A percentile compares a stretch with the other conserved stretches of the same genome.
phyloP scores from a whole-genome alignment of 2,329 filamentous ascomycete species.

The Thielaviopsis musarum region DNA sequence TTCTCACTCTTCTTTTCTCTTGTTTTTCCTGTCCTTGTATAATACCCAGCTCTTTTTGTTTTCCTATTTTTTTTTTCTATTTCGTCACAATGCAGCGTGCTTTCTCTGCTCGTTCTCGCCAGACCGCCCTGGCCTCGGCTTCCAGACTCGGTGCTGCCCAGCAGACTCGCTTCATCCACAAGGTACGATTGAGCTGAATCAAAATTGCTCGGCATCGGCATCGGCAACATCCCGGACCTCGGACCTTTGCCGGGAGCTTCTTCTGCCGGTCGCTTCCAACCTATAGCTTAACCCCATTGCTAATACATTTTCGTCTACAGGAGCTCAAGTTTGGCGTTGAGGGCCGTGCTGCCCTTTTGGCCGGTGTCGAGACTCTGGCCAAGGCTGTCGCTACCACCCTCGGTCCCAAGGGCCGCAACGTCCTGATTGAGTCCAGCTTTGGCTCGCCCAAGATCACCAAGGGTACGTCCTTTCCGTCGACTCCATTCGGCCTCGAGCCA shows the following conservation, averaged over 20 bases:
- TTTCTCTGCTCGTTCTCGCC: constrained; percentile 63
- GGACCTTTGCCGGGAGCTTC: neutral
- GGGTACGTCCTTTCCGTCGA: constrained; percentile 38
- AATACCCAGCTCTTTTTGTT: constrained; percentile 7
- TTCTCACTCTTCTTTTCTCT: constrained; percentile 12
- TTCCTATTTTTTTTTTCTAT: constrained; percentile 17
- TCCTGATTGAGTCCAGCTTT: constrained; percentile 95
- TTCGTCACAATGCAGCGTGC: constrained; percentile 77
- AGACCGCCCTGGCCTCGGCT: constrained; percentile 60
- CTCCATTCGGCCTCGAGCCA: neutral
- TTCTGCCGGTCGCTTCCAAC: neutral
- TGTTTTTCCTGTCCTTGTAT: constrained; percentile 16
- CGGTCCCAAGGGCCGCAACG: constrained; percentile 95
- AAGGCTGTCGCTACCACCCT: constrained; percentile 92
- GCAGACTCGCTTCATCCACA: constrained; percentile 93
- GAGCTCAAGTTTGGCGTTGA: constrained; percentile 98
- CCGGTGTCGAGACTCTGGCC: constrained; percentile 91
- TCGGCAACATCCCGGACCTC: neutral
- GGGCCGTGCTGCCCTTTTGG: constrained; percentile 70
- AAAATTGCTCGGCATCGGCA: neutral
- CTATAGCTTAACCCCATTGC: neutral
- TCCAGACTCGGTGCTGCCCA: constrained; percentile 51
- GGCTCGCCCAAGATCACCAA: constrained; percentile 99
- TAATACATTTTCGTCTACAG: constrained; percentile 27
- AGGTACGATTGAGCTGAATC: constrained; percentile 42